Evolutionary conservation across 2,329 filamentous ascomycete genomes (phyloP), one percentile per base, ranked within the genome.

Genomic region (Blastomyces silverae): DNA sequence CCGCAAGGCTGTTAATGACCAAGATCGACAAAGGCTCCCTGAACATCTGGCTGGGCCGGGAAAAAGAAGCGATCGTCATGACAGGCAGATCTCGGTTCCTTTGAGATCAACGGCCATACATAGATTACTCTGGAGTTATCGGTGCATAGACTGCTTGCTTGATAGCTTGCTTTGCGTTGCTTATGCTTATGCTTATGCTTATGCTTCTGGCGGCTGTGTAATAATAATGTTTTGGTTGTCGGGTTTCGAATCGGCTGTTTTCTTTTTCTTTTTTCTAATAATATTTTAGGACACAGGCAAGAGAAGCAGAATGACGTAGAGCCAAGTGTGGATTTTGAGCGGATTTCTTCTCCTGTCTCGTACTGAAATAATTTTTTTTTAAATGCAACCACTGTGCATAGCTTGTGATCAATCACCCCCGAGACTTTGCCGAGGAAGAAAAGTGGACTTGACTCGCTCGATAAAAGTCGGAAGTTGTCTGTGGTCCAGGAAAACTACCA

Each of bases 281-380:
- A 28, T 15, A 28, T 28, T 53, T 28, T 17, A 17, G n/a, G 22
- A 53, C 13, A 53, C 50, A 17, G 50, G 50, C 15, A 53, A 28
- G 25, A 53, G 31, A 53, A 28, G 22, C n/a, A 22, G 15, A 39
- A 17, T 37, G 37, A 34, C 28, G 28, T 56, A 34, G 53, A 37
- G 20, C 20, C 20, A n/a, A 56, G 28, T n/a, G 28, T 58, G 31
- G 10, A 22, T n/a, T 25, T 37, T 25, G 20, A 28, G 11, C 37
- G n/a, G 56, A 58, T 58, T n/a, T 58, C 20, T 58, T 58, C 22
- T 58, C 56, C 37, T 28, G 20, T 44, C n/a, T n/a, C n/a, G n/a
- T 37, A 4, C 31, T 34, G 31, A 44, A 44, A 44, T 13, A 11
- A 44, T 17, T 13, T 17, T 13, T 7, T n/a, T 50, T 53, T 6